These are phyloP conservation scores for Wallacemonas sp. DNA, from an alignment of 208 protist species.

Conservation along the genomic window DNA sequence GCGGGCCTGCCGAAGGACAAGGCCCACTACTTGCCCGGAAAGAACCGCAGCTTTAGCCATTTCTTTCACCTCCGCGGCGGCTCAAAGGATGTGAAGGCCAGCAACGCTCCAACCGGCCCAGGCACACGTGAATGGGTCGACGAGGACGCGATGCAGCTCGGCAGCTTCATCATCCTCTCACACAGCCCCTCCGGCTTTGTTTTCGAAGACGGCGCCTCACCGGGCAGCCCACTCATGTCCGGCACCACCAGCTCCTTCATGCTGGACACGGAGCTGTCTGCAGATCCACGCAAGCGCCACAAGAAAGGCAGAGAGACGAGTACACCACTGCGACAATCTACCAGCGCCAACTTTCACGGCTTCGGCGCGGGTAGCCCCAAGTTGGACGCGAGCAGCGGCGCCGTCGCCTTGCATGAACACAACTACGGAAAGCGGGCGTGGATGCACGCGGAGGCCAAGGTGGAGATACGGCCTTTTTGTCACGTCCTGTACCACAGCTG, in stretches of 20 bases:
- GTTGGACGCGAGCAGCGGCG: neutral
- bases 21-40: conserved; percentile 18
- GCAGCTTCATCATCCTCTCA: conserved; percentile 32
- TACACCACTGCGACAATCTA: neutral
- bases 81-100: neutral
- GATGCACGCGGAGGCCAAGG: conserved; percentile 27
- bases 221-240: neutral
- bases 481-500: conserved; percentile 45
- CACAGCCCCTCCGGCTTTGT: conserved; percentile 7
- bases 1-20: conserved; percentile 2
- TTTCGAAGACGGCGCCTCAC: conserved; percentile 6
- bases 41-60: conserved; percentile 7
- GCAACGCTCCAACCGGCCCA: neutral
- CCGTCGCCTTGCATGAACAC: conserved; percentile 20
- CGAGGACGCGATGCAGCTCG: conserved; percentile 25
- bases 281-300: conserved; percentile 11
- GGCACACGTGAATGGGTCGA: neutral
- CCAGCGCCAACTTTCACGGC: neutral
- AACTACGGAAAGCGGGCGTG: conserved; percentile 26
- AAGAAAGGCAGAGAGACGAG: neutral
- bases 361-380: neutral
- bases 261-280: conserved; percentile 2
- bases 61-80: neutral
- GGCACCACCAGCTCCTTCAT: neutral
- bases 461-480: conserved; percentile 48